A percentile compares a stretch with the other conserved stretches of the same genome.
Conservation (phyloP, 441 rosid species). For the Populus hybrid region DNA sequence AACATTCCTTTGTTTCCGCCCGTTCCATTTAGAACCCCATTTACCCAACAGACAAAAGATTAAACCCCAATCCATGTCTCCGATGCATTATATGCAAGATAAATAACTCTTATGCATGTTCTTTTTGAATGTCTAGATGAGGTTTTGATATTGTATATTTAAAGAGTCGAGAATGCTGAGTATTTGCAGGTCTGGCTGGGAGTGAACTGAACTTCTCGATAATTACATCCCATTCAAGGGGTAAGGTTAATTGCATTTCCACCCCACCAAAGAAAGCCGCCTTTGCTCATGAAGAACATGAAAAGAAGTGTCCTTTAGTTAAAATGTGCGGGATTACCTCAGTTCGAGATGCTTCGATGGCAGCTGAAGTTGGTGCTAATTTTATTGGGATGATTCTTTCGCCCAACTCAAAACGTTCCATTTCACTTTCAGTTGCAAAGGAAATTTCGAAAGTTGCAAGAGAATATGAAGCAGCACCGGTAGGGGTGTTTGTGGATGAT, state of each 20-base stretch:
- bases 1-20: neutral
- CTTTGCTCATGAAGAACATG: constrained; percentile 15
- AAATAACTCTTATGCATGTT: neutral
- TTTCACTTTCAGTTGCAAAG: constrained; percentile 55
- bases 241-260: constrained; percentile 21
- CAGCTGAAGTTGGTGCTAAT: constrained; percentile 89
- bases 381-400: constrained; percentile 86
- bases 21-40: neutral
- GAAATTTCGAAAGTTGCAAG: constrained; percentile 84
- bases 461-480: constrained; percentile 40
- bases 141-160: neutral
- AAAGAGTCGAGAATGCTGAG: neutral
- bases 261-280: constrained; percentile 22
- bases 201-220: constrained; percentile 6
- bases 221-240: constrained; percentile 15
- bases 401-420: constrained; percentile 77
- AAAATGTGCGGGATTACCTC: constrained; percentile 94
- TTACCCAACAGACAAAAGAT: neutral
- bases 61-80: neutral
- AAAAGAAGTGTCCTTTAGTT: constrained; percentile 44
- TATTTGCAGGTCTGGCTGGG: constrained; percentile 21
- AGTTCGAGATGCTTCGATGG: constrained; percentile 73
- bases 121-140: neutral
- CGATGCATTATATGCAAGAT: neutral
- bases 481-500: too few relatives aligned